Evolutionary conservation across 352 stramenopile species (phyloP).

Genomic region (Phytophthora ohioensis): DNA sequence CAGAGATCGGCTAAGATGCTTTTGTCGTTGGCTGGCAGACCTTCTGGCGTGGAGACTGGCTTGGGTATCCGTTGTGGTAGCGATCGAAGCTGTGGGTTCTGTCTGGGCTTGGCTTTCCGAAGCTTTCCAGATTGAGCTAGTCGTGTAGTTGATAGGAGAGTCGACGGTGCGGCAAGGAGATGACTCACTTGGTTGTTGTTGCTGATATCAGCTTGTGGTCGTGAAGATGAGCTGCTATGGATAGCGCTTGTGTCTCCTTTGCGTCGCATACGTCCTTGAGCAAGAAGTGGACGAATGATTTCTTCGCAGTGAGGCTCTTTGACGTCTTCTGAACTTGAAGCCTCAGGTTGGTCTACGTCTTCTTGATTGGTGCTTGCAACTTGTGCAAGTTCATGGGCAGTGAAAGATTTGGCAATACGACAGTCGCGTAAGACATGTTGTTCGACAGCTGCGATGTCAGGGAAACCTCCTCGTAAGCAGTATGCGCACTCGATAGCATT

Average conservation of each 20-base stretch:
- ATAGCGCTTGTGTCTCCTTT: slow-evolving; percentile 36
- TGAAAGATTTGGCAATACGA: slow-evolving; percentile 51
- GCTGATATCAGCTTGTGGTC: too few relatives aligned
- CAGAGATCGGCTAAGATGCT: slow-evolving; percentile 4
- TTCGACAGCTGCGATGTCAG: slow-evolving; percentile 32
- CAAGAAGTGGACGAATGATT: slow-evolving; percentile 20
- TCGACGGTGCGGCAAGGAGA: background rate
- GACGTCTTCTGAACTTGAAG: background rate
- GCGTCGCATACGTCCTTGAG: slow-evolving; percentile 46
- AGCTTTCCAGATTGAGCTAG: slow-evolving; percentile 8
- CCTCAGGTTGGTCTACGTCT: slow-evolving; percentile 1
- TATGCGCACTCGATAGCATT: slow-evolving; percentile 52
- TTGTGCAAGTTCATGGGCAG: background rate
- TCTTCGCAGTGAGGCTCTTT: background rate
- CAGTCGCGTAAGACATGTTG: slow-evolving; percentile 50
- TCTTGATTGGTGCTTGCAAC: slow-evolving; percentile 25
- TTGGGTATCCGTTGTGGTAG: slow-evolving; percentile 15
- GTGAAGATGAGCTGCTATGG: slow-evolving; percentile 3
- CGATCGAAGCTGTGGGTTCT: slow-evolving; percentile 22
- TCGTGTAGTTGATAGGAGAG: background rate
- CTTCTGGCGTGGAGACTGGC: background rate
- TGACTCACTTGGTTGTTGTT: slow-evolving; percentile 5
- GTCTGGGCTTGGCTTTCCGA: slow-evolving; percentile 17
- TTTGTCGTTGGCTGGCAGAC: background rate
- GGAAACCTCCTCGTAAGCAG: slow-evolving; percentile 47